Evolutionary conservation across 176 grass and related monocot species (phyloP).

Genomic region (Rhynchospora pubera): DNA sequence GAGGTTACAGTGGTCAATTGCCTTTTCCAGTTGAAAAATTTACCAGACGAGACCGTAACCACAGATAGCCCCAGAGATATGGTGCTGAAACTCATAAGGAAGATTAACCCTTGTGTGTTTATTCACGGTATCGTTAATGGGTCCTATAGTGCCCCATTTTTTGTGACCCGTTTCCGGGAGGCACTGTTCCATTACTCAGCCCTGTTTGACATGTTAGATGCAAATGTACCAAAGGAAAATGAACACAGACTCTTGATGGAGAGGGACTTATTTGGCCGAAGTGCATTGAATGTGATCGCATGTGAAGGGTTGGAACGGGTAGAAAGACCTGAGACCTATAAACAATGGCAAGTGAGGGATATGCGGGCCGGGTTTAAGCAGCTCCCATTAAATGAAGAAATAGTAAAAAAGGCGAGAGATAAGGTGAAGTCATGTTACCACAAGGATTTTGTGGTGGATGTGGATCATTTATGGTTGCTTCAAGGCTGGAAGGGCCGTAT

Average conservation of each 20-base stretch:
- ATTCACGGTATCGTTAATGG: constrained; percentile 63
- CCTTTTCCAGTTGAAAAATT: constrained; percentile 46
- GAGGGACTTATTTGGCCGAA: constrained; percentile 52
- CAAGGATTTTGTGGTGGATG: constrained; percentile 73
- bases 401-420: constrained; percentile 23
- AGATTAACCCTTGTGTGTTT: constrained; percentile 51
- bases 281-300: constrained; percentile 58
- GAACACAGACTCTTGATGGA: constrained; percentile 67
- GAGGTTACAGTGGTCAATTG: constrained; percentile 64
- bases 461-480: constrained; percentile 69
- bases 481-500: constrained; percentile 89
- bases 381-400: constrained; percentile 38
- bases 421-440: constrained; percentile 57
- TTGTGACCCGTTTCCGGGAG: constrained; percentile 71
- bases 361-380: constrained; percentile 70
- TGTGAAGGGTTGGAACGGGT: constrained; percentile 57
- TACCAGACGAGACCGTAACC: constrained; percentile 73
- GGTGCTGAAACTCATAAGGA: constrained; percentile 48
- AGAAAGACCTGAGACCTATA: constrained; percentile 43
- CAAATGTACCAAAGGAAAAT: constrained; percentile 57
- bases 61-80: constrained; percentile 64
- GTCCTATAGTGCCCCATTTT: constrained; percentile 73
- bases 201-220: constrained; percentile 64
- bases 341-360: constrained; percentile 82
- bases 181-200: constrained; percentile 65